Conservation (phyloP, 768 basidiomycete species). For the Lactarius quietus region DNA sequence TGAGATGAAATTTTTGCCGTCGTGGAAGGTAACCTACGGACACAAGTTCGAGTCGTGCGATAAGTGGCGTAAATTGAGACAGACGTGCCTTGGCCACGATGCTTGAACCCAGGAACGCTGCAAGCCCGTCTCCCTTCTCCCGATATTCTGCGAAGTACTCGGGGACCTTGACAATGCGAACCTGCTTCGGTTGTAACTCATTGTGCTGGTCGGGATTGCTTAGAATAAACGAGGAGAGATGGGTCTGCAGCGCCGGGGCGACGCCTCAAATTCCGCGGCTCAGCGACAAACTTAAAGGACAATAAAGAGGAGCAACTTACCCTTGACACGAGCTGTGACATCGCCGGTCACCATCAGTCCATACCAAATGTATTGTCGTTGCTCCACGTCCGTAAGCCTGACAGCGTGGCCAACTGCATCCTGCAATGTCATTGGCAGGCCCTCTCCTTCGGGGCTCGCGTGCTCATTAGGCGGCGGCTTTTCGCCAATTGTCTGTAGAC, state of each 20-base stretch:
- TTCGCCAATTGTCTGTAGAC: slow-evolving; percentile 40
- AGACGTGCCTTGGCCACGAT: slow-evolving; percentile 75
- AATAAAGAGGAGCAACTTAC: slow-evolving; percentile 36
- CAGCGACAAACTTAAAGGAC: slow-evolving; percentile 5
- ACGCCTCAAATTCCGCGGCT: slow-evolving; percentile 30
- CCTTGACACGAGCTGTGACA: slow-evolving; percentile 65
- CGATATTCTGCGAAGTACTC: slow-evolving; percentile 92
- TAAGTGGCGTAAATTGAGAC: neutral
- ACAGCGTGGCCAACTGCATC: slow-evolving; percentile 66
- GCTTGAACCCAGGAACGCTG: slow-evolving; percentile 76
- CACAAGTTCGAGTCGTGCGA: slow-evolving; percentile 8
- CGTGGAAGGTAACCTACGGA: slow-evolving; percentile 68
- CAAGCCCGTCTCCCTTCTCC: slow-evolving; percentile 77
- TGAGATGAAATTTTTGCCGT: slow-evolving; percentile 71
- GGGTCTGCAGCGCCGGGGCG: slow-evolving; percentile 61
- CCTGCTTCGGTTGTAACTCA: slow-evolving; percentile 66
- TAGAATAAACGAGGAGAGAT: slow-evolving; percentile 60
- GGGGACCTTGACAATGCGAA: slow-evolving; percentile 64
- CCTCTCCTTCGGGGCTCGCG: slow-evolving; percentile 29
- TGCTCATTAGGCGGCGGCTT: slow-evolving; percentile 12
- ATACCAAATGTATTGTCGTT: slow-evolving; percentile 70
- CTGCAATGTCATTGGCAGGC: slow-evolving; percentile 48
- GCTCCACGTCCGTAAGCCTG: slow-evolving; percentile 55
- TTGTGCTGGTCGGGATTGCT: slow-evolving; percentile 58
- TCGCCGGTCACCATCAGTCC: slow-evolving; percentile 81